Evolutionary conservation across 768 basidiomycete genomes (phyloP).

Genomic region (Panaeolus papilionaceus): DNA sequence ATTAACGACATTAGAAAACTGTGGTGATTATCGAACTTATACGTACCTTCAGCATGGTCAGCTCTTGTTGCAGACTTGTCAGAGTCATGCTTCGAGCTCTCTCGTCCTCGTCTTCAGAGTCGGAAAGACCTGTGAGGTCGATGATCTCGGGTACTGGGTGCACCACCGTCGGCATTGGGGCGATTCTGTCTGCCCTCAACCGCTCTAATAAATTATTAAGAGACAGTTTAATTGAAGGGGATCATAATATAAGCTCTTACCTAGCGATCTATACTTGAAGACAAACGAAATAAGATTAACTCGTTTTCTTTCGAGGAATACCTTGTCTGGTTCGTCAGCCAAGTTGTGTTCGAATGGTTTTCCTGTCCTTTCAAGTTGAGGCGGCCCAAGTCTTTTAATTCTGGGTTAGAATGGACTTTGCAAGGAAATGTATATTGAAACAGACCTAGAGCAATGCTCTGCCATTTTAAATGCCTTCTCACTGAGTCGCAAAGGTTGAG

Average conservation of each 20-base stretch:
- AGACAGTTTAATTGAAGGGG: not conserved
- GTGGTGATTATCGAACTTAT: not conserved
- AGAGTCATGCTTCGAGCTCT: not conserved
- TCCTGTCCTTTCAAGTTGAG: not conserved
- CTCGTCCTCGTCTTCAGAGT: not conserved
- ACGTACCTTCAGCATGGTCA: not conserved
- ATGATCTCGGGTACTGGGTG: not conserved
- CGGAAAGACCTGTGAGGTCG: not conserved
- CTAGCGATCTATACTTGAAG: not conserved
- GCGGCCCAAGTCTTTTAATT: not conserved
- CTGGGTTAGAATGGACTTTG: not conserved
- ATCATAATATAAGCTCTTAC: not conserved
- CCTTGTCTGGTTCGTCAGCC: not conserved
- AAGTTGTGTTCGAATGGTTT: not conserved
- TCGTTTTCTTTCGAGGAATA: not conserved
- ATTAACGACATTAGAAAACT: not conserved
- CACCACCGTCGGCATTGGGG: not conserved
- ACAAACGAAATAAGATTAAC: not conserved
- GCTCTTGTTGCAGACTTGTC: not conserved
- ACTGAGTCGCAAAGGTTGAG: not conserved
- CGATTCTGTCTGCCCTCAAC: not conserved
- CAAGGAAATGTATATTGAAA: not conserved
- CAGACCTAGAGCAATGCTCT: not conserved
- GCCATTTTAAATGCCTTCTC: constrained; percentile 1
- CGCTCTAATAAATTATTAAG: not conserved